These are phyloP conservation scores for Triticum dicoccoides DNA, from an alignment of 176 grass and related monocot species.

Conservation along the genomic window DNA sequence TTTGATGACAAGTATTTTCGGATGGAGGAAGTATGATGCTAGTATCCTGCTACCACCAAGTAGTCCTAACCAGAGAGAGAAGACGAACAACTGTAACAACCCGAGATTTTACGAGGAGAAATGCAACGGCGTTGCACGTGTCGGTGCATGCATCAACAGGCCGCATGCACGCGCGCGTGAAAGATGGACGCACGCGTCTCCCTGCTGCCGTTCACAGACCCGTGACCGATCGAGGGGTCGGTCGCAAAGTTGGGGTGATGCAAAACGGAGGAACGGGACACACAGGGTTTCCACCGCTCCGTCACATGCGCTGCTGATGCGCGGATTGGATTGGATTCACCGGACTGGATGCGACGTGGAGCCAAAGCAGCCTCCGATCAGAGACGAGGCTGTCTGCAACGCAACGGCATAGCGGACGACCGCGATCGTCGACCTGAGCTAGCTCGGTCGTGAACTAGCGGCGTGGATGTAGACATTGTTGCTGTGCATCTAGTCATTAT, in stretches of 20 bases:
- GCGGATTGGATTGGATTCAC: neutral
- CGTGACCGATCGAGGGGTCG: no score
- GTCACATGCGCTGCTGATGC: neutral
- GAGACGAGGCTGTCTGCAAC: neutral
- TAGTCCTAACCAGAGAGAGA: no score
- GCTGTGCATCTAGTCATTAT: neutral
- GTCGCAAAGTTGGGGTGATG: neutral
- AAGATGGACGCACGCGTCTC: no score
- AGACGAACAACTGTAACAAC: no score
- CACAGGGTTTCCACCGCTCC: neutral
- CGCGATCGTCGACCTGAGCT: neutral
- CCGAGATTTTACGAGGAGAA: no score
- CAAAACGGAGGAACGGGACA: neutral
- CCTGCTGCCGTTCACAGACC: no score
- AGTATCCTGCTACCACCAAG: no score
- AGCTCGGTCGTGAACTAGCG: no score
- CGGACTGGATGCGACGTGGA: neutral
- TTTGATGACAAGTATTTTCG: no score
- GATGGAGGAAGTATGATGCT: no score
- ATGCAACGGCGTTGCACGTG: neutral
- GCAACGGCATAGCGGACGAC: neutral
- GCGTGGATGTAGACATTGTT: neutral
- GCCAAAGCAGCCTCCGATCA: neutral
- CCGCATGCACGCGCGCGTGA: no score
- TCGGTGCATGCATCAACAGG: neutral